A percentile compares a stretch with the other conserved stretches of the same genome.
phyloP scores from a whole-genome alignment of 2,329 filamentous ascomycete genomes.

The Scedosporium apiospermum region DNA sequence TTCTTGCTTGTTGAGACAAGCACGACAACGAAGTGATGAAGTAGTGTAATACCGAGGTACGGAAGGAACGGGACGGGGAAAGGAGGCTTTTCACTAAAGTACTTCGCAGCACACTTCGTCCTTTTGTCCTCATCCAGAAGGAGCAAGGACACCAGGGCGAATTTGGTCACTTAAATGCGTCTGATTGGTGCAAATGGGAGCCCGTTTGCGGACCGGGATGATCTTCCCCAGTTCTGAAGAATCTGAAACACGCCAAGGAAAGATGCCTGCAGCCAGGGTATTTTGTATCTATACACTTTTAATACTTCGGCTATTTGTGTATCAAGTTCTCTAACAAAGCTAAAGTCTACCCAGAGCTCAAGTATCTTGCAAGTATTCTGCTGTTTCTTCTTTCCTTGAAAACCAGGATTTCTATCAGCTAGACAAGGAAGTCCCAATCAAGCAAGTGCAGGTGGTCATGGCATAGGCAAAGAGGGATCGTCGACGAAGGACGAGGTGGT shows the following conservation, averaged over 20 bases:
- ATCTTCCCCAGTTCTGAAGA: conserved; percentile 3
- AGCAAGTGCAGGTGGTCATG: background rate
- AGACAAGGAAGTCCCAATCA: background rate
- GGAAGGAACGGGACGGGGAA: no score
- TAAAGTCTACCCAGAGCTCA: background rate
- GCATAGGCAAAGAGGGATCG: background rate
- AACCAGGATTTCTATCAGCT: background rate
- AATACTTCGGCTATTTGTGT: background rate
- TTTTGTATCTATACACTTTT: background rate
- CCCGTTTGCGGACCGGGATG: background rate
- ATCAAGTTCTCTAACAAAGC: background rate
- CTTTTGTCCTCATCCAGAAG: background rate
- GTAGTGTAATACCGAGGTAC: no score
- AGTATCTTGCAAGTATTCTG: background rate
- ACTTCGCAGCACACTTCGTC: no score
- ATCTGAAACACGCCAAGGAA: conserved; percentile 3
- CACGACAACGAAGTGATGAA: no score
- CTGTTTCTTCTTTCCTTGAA: background rate
- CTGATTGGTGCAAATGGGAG: background rate
- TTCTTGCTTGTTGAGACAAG: no score
- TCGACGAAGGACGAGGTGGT: background rate
- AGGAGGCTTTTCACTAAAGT: no score
- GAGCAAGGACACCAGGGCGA: background rate
- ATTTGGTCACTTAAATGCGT: background rate
- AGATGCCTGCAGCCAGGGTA: background rate